A percentile compares a stretch with the other conserved stretches of the same genome.
Conservation (phyloP, 805 yeast species). For the Yamadazyma ubonensis region DNA sequence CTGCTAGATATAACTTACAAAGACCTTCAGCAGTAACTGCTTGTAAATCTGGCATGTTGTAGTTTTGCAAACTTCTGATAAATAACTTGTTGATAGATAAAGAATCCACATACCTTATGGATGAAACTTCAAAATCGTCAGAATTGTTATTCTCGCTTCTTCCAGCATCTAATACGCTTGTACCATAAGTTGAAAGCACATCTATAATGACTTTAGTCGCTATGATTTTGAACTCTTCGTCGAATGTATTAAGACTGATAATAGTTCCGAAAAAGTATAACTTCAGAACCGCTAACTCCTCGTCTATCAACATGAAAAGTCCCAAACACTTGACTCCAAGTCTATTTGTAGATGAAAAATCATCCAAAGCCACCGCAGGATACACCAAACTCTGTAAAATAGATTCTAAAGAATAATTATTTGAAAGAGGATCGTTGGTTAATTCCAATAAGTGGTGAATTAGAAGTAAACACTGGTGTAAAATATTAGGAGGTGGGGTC, state of each 20-base stretch:
- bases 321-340: constrained; percentile 78
- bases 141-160: constrained; percentile 38
- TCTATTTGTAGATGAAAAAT: constrained; percentile 55
- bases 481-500: constrained; percentile 45
- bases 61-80: constrained; percentile 60
- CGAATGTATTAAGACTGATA: constrained; percentile 53
- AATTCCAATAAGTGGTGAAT: constrained; percentile 69
- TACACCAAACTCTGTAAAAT: constrained; percentile 73
- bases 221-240: constrained; percentile 57
- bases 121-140: constrained; percentile 32
- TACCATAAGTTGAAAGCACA: constrained; percentile 74
- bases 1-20: constrained; percentile 78
- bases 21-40: constrained; percentile 83
- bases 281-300: constrained; percentile 58
- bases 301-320: constrained; percentile 71
- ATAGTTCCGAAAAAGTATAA: constrained; percentile 67
- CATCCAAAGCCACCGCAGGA: constrained; percentile 59
- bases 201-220: constrained; percentile 76
- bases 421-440: constrained; percentile 60
- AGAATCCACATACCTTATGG: constrained; percentile 47
- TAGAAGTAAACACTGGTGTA: constrained; percentile 63
- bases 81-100: constrained; percentile 66
- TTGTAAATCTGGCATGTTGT: constrained; percentile 63
- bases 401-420: constrained; percentile 64
- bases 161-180: constrained; percentile 55